Base-by-base conservation (phyloP, 1,284 basidiomycete species). In the Apiotrichum montevideense region DNA sequence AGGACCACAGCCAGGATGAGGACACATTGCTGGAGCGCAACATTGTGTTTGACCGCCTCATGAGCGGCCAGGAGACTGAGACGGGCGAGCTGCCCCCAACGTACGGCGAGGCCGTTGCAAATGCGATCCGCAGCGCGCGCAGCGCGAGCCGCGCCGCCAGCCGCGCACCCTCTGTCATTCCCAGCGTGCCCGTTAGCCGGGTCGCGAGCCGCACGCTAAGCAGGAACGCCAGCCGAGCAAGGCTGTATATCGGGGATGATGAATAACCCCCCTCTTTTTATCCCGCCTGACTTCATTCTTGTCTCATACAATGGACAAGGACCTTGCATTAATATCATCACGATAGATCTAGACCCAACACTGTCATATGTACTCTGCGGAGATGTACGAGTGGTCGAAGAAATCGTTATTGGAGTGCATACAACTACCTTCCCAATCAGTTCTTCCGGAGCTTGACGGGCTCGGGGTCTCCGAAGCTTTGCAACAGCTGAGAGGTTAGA, bases 1-100 rank as follows among this genome's bases (percentile, higher is more conserved):
- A 35, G 34, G n/a, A 32, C 4, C 29, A 34, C 11, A 39, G 11
- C 42, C 39, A 42, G 40, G 58, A 59, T 3, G 58, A 59, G 10
- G 75, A 77, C 63, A 68, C 74, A 2, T 59, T 77, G 29, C 56
- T 76, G 9, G 73, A 75, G 57, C 57, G 75, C 35, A 77, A 77
- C 52, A 77, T 77, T 29, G 74, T 76, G 9, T 77, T 71, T 61
- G 75, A 77, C 63, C 78, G 83, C 39, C 77, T 87, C 11, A 79
- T 87, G 37, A 79, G 81, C 21, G 86, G 86, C 6, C 80, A 83
- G 66, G 82, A 84, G 71, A 83, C 80, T 41, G 81, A 84, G 65
- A 77, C 76, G 21, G 86, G 86, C 32, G 85, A 87, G 64, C 77
- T 79, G 37, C 85, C 86, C 0, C 86, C 86, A 6, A 71, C 79